Conservation (phyloP, 495 filamentous ascomycete genomes). For the Xylaria grammica region DNA sequence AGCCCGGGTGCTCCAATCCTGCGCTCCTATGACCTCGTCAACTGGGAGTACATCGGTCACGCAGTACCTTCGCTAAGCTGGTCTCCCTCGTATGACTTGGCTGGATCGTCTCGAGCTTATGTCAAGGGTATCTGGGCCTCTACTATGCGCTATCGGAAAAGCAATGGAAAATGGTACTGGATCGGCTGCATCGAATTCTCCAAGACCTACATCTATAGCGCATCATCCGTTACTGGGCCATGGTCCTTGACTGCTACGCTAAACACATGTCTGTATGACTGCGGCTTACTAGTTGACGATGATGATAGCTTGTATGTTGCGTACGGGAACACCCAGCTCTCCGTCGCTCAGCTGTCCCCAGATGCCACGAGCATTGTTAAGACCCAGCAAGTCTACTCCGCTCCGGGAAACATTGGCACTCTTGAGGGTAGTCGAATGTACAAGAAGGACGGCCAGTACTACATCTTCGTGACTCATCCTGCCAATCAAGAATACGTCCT, state of each 20-base stretch:
- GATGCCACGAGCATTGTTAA: slow-evolving; percentile 49
- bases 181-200: slow-evolving; percentile 56
- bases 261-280: slow-evolving; percentile 60
- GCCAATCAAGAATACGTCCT: slow-evolving; percentile 51
- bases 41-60: slow-evolving; percentile 60
- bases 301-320: slow-evolving; percentile 62
- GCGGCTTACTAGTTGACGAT: slow-evolving; percentile 60
- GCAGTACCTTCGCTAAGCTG: slow-evolving; percentile 56
- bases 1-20: slow-evolving; percentile 64
- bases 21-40: slow-evolving; percentile 58
- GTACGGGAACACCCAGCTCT: slow-evolving; percentile 54
- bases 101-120: slow-evolving; percentile 48
- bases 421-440: slow-evolving; percentile 62
- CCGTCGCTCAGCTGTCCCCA: slow-evolving; percentile 51
- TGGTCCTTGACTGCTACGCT: slow-evolving; percentile 35
- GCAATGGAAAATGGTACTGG: slow-evolving; percentile 59
- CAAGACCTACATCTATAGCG: slow-evolving; percentile 55
- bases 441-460: slow-evolving; percentile 56
- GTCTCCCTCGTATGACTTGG: slow-evolving; percentile 51
- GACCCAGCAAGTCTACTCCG: slow-evolving; percentile 45
- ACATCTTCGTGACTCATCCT: slow-evolving; percentile 53
- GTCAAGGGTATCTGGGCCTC: slow-evolving; percentile 61
- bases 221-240: slow-evolving; percentile 39
- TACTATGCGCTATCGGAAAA: slow-evolving; percentile 54
- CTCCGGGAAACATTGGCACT: slow-evolving; percentile 33